Base-by-base conservation (phyloP, 1,139 yeast species). In the Wickerhamiella pararugosa region DNA sequence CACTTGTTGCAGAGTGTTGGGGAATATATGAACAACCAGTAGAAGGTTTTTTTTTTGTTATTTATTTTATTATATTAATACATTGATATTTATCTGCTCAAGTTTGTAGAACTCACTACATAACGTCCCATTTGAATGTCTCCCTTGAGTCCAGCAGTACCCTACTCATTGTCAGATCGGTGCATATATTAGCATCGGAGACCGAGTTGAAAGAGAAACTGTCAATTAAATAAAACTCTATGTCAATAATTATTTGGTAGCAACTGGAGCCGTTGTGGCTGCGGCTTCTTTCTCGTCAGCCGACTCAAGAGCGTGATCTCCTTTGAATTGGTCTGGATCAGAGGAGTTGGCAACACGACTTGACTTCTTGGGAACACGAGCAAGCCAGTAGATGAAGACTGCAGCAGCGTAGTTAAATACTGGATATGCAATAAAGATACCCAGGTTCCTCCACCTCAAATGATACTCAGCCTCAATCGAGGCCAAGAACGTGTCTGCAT, bases 291-390 rank as follows among this genome's bases (percentile, higher is more conserved):
- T 15, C n/a, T 33, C 36, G 25, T 36, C 28, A 10, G 43, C 43
- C 21, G 40, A 40, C 29, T 41, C 43, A 3, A 25, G 28, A 37
- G 32, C 11, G 26, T 32, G 6, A 28, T 33, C 45, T 47, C 45
- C 55, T 56, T 56, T 15, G 21, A 15, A 15, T 4, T 15, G 21
- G 21, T 15, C 21, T 15, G 21, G 21, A 15, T 15, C 21, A 15
- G 21, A 15, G 21, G 21, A 15, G 21, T 15, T 15, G 21, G 21
- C 21, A 36, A 51, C 53, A 28, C 57, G 51, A 41, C 50, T 53
- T 47, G 47, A 49, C 46, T 54, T 56, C 53, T 60, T 64, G 36
- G 93, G 93, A 45, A 81, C 93, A 65, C 94, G 75, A n/a, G 75
- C 74, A 40, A 79, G 59, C 77, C 82, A 82, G 63, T 80, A 82